Evolutionary conservation across 805 yeast genomes (phyloP).

Genomic region (Metschnikowia drakensbergensis): DNA sequence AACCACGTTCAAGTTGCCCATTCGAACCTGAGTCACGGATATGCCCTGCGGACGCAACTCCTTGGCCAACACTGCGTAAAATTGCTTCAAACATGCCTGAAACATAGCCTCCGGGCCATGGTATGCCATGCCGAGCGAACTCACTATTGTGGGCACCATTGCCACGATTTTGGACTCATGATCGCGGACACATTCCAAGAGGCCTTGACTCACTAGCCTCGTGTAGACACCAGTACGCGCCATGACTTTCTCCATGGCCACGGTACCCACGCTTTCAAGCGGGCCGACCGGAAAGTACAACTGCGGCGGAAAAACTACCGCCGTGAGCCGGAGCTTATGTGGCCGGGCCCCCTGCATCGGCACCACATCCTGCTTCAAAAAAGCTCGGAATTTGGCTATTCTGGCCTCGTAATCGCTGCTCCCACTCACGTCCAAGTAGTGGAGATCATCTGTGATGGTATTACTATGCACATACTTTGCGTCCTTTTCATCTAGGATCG

Average conservation of each 20-base stretch:
- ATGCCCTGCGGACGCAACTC: conserved; percentile 35
- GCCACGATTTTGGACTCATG: conserved; percentile 46
- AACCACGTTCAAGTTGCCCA: conserved; percentile 37
- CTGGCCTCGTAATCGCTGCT: conserved; percentile 43
- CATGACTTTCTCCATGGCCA: conserved; percentile 50
- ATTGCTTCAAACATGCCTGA: conserved; percentile 40
- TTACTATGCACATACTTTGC: conserved; percentile 45
- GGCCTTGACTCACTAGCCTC: conserved; percentile 51
- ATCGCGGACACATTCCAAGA: conserved; percentile 49
- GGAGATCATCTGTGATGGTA: conserved; percentile 65
- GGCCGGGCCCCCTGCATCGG: conserved; percentile 59
- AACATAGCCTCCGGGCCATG: conserved; percentile 60
- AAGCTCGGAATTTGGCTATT: conserved; percentile 44
- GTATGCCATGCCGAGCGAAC: conserved; percentile 54
- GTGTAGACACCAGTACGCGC: conserved; percentile 47
- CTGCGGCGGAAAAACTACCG: conserved; percentile 68
- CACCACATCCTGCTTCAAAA: conserved; percentile 50
- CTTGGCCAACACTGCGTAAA: conserved; percentile 33
- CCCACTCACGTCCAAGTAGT: conserved; percentile 56
- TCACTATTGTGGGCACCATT: conserved; percentile 53
- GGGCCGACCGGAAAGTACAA: conserved; percentile 67
- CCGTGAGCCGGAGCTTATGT: conserved; percentile 55
- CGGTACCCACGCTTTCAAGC: conserved; percentile 49
- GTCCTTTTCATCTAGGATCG: conserved; percentile 63
- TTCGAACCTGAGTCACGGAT: conserved; percentile 36